Base-by-base conservation (phyloP, 306 rosid species). In the Arachis hypogaea region DNA sequence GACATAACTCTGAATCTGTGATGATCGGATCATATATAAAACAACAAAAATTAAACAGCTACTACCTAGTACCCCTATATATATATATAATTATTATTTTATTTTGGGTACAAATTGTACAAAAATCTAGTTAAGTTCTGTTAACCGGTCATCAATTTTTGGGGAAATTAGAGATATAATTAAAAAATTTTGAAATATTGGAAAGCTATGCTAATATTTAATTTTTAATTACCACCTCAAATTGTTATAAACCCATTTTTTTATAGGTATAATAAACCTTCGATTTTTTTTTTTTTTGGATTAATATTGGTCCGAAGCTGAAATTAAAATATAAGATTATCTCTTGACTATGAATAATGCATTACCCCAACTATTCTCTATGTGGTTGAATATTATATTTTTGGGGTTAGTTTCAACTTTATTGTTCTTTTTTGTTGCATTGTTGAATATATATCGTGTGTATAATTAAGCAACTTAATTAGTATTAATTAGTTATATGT, bases 131-230 rank as follows among this genome's bases (percentile, higher is more conserved):
- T 46, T 2, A 9, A 49, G 56, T 14, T 18, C 40, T 65, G 40
- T 52, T 78, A 69, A 69, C 16, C 9, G 61, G 11, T 61, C 75
- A 59, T 49, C 16, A 22, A 22, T 11, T 11, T 8, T 7, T 36
- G 7, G 38, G 60, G 52, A 54, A 46, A 63, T 45, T 44, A 69
- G 59, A 70, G 63, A 72, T 42, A 47, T 58, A 36, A 22, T 58
- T 51, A 29, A 61, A 61, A 29, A 44, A 0, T 10, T 49, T 76
- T 16, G 55, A 46, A 22, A 22, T 1, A 22, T 22, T 28, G 29
- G 14, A 44, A 44, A 56, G 44, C 33, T 22, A 36, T 54, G 54
- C 44, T 55, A 12, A 18, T 22, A 22, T 22, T 22, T 22, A 22
- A 22, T 1, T 22, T 22, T 22, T 22, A 22, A 22, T 22, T 22